phyloP scores from a whole-genome alignment of 2,329 filamentous ascomycete genomes.

The Hyphodiscus sp. region DNA sequence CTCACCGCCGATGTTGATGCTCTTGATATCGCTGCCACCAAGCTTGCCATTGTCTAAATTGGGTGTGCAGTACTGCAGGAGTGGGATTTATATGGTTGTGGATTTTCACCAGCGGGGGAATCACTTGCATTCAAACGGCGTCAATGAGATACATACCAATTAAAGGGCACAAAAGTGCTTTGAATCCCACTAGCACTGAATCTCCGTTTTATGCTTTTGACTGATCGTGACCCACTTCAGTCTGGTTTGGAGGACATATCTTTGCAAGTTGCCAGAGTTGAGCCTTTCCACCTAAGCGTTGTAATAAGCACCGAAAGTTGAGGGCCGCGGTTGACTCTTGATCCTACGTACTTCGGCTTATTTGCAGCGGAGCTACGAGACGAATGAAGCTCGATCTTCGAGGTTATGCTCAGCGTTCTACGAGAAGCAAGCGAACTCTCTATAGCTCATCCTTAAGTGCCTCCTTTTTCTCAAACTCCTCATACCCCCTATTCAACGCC shows the following conservation, averaged over 20 bases:
- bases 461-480: background rate
- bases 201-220: background rate
- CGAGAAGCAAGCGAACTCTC: too few relatives aligned
- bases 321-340: too few relatives aligned
- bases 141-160: slow-evolving; percentile 28
- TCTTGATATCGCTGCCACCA: slow-evolving; percentile 98
- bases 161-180: slow-evolving; percentile 23
- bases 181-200: slow-evolving; percentile 7
- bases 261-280: background rate
- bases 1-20: slow-evolving; percentile 96
- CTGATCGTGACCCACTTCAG: slow-evolving; percentile 1
- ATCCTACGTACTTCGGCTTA: too few relatives aligned
- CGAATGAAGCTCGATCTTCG: too few relatives aligned
- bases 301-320: background rate
- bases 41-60: slow-evolving; percentile 91
- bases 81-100: slow-evolving; percentile 19
- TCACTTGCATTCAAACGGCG: slow-evolving; percentile 29
- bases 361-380: too few relatives aligned
- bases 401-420: too few relatives aligned
- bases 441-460: background rate
- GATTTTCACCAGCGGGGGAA: slow-evolving; percentile 15
- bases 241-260: too few relatives aligned
- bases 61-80: background rate
- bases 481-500: slow-evolving; percentile 29
- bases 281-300: background rate